Percentiles rank a stretch among this genome's conserved stretches.
Conservation (phyloP, 2,329 filamentous ascomycete genomes). For the Dryadomyces quercivorus region DNA sequence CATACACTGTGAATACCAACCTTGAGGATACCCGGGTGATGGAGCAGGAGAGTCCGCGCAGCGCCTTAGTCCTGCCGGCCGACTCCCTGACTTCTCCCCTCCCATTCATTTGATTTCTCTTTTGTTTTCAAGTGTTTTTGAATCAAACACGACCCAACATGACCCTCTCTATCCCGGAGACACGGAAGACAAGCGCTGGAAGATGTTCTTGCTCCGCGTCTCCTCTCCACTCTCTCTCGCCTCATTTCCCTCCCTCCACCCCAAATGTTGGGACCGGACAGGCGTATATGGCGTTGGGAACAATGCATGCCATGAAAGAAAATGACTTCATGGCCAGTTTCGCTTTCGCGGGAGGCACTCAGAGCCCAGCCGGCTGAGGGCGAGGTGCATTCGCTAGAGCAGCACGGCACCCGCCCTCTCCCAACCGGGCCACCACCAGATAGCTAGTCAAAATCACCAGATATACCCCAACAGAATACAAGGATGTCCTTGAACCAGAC, state of each 20-base stretch:
- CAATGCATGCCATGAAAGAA: background rate
- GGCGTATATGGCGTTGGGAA: conserved; percentile 3
- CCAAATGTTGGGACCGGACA: background rate
- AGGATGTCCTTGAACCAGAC: background rate
- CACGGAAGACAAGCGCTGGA: background rate
- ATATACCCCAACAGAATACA: background rate
- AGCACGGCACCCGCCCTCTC: background rate
- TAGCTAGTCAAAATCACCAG: background rate
- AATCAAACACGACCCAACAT: background rate
- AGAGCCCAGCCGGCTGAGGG: background rate
- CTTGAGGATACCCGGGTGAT: background rate
- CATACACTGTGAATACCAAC: background rate
- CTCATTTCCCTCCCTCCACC: background rate
- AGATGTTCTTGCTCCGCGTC: background rate
- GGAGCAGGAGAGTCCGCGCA: background rate
- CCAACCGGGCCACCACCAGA: background rate
- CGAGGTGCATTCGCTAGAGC: conserved; percentile 1
- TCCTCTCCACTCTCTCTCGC: background rate
- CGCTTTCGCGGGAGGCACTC: background rate
- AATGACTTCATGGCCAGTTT: background rate
- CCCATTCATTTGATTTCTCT: background rate
- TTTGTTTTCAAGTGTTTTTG: conserved; percentile 1
- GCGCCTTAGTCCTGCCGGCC: background rate
- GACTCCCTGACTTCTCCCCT: too few species aligned
- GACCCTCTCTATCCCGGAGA: background rate